Evolutionary conservation across 768 basidiomycete species (phyloP).

Genomic region (Rubroboletus pulcherrimus): DNA sequence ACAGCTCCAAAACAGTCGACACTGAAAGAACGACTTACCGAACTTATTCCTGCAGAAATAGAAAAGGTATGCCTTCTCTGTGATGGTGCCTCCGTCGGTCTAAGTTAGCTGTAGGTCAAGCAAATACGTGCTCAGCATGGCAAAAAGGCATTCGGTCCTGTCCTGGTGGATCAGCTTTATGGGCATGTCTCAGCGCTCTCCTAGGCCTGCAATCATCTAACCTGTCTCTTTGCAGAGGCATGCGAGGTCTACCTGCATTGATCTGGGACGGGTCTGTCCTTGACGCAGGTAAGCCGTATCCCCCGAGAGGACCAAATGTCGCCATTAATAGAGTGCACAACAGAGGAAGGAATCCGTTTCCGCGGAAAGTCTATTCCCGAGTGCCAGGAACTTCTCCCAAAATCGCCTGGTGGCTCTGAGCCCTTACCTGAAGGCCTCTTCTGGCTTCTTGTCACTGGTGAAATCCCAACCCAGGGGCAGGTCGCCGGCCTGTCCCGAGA

Average conservation of each 20-base stretch:
- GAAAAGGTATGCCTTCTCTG: conserved; percentile 31
- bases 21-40: conserved; percentile 88
- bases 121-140: conserved; percentile 82
- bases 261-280: conserved; percentile 99
- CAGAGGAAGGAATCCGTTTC: conserved; percentile 97
- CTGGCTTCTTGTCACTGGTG: conserved; percentile 94
- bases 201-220: conserved; percentile 5
- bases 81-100: neutral
- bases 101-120: conserved; percentile 56
- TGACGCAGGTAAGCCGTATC: conserved; percentile 64
- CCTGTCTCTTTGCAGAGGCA: conserved; percentile 49
- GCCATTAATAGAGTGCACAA: neutral
- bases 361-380: conserved; percentile 95
- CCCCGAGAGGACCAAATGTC: neutral
- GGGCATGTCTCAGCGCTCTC: conserved; percentile 45
- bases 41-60: conserved; percentile 85
- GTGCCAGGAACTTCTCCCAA: conserved; percentile 81
- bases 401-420: conserved; percentile 82
- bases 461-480: conserved; percentile 89
- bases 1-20: conserved; percentile 63
- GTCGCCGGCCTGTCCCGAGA: conserved; percentile 83
- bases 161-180: conserved; percentile 86
- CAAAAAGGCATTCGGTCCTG: conserved; percentile 89
- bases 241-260: conserved; percentile 87
- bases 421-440: conserved; percentile 93